Evolutionary conservation across 192 early-diverging fungal species (phyloP).

Genomic region (Thamnidium elegans): DNA sequence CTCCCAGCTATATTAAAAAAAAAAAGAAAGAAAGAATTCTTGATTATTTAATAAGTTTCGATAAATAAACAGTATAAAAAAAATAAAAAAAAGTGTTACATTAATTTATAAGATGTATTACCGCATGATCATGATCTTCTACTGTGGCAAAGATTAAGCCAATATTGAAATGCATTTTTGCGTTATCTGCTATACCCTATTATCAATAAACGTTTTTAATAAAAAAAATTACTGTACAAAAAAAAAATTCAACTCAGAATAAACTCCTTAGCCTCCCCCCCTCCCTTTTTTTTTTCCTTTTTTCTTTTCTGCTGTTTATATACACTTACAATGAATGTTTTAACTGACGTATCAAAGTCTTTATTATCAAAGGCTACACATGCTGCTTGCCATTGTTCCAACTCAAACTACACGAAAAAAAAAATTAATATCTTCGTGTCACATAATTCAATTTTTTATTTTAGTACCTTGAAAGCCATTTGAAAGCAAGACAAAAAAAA

Average conservation of each 20-base stretch:
- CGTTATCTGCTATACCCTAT: constrained; percentile 80
- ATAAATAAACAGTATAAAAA: constrained; percentile 1
- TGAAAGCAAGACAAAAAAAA: constrained; percentile 16
- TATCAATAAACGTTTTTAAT: neutral
- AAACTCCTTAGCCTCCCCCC: neutral
- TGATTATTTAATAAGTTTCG: neutral
- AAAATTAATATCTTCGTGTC: too few species aligned
- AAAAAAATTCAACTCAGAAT: too few species aligned
- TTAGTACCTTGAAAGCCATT: constrained; percentile 12
- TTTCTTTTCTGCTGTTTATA: neutral
- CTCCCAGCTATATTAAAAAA: constrained; percentile 56
- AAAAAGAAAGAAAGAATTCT: constrained; percentile 5
- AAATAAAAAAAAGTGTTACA: constrained; percentile 1
- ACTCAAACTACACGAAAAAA: constrained; percentile 55
- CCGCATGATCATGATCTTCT: constrained; percentile 74
- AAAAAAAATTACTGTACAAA: neutral
- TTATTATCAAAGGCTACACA: constrained; percentile 71
- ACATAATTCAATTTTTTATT: neutral
- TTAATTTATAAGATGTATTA: constrained; percentile 54
- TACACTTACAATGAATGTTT: constrained; percentile 63
- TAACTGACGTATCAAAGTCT: constrained; percentile 65
- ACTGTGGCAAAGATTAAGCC: constrained; percentile 76
- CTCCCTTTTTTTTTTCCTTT: neutral
- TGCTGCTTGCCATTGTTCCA: constrained; percentile 81
- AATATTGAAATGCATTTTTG: constrained; percentile 97